Evolutionary conservation across 352 stramenopile genomes (phyloP).

Genomic region (Phytophthora vignae): DNA sequence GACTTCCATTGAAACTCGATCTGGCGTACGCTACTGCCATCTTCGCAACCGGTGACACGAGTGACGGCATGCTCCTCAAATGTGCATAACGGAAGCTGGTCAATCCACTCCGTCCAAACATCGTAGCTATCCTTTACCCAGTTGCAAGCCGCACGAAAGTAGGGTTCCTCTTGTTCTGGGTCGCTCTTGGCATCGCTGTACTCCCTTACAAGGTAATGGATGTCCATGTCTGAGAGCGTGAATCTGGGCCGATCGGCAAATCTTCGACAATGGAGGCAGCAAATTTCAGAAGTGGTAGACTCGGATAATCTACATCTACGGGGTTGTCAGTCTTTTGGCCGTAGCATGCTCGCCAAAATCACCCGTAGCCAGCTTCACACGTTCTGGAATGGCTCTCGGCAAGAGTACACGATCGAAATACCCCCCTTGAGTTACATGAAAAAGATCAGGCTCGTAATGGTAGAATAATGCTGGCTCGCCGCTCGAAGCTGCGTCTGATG

Average conservation of each 20-base stretch:
- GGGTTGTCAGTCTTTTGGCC: conserved; percentile 47
- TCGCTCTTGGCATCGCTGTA: conserved; percentile 21
- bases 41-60: conserved; percentile 28
- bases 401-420: conserved; percentile 52
- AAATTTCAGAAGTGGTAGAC: conserved; percentile 43
- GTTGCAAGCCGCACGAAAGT: conserved; percentile 42
- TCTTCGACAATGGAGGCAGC: conserved; percentile 22
- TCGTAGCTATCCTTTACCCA: conserved; percentile 47
- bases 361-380: conserved; percentile 28
- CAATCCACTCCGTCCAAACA: conserved; percentile 42
- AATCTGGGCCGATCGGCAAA: conserved; percentile 33
- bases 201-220: conserved; percentile 39
- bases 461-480: conserved; percentile 50
- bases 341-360: conserved; percentile 53
- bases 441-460: conserved; percentile 55
- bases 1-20: conserved; percentile 40
- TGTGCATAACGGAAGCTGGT: conserved; percentile 38
- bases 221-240: conserved; percentile 37
- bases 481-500: conserved; percentile 25
- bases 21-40: conserved; percentile 17
- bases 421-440: conserved; percentile 39
- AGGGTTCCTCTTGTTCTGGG: conserved; percentile 22
- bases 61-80: conserved; percentile 34
- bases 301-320: conserved; percentile 49
- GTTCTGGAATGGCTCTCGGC: conserved; percentile 36